A percentile compares a stretch with the other conserved stretches of the same genome.
phyloP scores from a whole-genome alignment of 2,329 filamentous ascomycete genomes.

The Coniochaeta sp. region DNA sequence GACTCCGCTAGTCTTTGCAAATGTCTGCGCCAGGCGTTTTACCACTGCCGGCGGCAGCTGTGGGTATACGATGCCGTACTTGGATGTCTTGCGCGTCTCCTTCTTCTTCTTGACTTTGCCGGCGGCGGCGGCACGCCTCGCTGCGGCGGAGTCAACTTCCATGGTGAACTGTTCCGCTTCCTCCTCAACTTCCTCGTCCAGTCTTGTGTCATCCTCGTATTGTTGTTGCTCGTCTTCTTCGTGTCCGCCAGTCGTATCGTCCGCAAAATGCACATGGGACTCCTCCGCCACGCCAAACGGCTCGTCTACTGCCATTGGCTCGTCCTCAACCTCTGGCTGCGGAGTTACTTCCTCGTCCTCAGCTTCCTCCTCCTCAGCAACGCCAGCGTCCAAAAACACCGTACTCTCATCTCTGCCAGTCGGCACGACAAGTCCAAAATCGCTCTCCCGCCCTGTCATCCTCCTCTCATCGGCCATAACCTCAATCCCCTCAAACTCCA shows the following conservation, averaged over 20 bases:
- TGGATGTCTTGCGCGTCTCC: constrained; percentile 52
- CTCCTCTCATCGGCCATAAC: constrained; percentile 30
- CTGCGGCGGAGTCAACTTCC: constrained; percentile 10
- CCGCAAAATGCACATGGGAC: constrained; percentile 1
- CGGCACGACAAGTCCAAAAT: constrained; percentile 42
- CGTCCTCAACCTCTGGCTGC: constrained; percentile 18
- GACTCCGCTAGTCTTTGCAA: constrained; percentile 59
- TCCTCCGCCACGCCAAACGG: constrained; percentile 8
- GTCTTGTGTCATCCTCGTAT: constrained; percentile 6
- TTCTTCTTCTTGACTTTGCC: constrained; percentile 14
- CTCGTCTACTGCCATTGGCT: neutral
- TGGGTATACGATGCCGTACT: constrained; percentile 68
- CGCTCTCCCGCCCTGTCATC: constrained; percentile 37
- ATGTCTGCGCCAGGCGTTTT: constrained; percentile 65
- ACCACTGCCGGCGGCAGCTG: constrained; percentile 67
- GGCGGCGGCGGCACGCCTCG: constrained; percentile 6
- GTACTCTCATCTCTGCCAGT: constrained; percentile 41
- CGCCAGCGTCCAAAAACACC: constrained; percentile 39
- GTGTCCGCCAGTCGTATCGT: neutral
- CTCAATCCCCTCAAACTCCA: constrained; percentile 9
- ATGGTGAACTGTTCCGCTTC: neutral
- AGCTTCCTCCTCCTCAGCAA: constrained; percentile 35
- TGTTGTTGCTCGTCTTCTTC: neutral
- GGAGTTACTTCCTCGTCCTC: constrained; percentile 11
- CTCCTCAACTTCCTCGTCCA: constrained; percentile 5